These are phyloP conservation scores for Metschnikowia noctiluminum DNA, from an alignment of 805 yeast genomes.

Conservation along the genomic window DNA sequence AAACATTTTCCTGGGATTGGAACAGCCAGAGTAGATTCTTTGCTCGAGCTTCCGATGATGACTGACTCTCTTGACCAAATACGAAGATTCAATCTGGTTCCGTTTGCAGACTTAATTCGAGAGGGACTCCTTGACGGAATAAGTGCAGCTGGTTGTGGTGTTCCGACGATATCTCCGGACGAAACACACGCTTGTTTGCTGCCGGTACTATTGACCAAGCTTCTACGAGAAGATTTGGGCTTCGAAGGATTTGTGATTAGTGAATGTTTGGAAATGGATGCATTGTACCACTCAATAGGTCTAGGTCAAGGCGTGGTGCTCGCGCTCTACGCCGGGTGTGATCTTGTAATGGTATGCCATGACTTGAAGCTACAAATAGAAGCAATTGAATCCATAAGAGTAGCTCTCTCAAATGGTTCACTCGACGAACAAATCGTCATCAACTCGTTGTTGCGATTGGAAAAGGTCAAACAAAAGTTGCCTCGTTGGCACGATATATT, in stretches of 20 bases:
- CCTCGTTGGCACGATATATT: constrained; percentile 47
- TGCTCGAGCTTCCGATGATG: constrained; percentile 57
- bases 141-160: constrained; percentile 62
- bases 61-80: constrained; percentile 53
- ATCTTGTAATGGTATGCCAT: constrained; percentile 60
- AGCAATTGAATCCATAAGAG: constrained; percentile 44
- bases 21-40: constrained; percentile 54
- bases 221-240: constrained; percentile 48
- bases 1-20: constrained; percentile 71
- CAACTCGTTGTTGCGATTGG: constrained; percentile 42
- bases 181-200: constrained; percentile 63
- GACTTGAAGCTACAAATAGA: constrained; percentile 52
- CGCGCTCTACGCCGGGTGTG: constrained; percentile 64
- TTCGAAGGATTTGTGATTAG: constrained; percentile 56
- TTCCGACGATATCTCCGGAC: constrained; percentile 56
- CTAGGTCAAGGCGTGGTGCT: constrained; percentile 63
- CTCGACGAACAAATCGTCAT: constrained; percentile 41
- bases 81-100: constrained; percentile 46
- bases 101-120: constrained; percentile 47
- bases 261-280: constrained; percentile 63
- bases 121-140: constrained; percentile 50
- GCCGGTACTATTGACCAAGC: constrained; percentile 48
- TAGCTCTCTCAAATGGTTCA: constrained; percentile 39
- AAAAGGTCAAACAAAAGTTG: constrained; percentile 37
- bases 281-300: constrained; percentile 59